A percentile compares a stretch with the other conserved stretches of the same genome.
Conservation (phyloP, 441 rosid species). For the Populus tomentosa region DNA sequence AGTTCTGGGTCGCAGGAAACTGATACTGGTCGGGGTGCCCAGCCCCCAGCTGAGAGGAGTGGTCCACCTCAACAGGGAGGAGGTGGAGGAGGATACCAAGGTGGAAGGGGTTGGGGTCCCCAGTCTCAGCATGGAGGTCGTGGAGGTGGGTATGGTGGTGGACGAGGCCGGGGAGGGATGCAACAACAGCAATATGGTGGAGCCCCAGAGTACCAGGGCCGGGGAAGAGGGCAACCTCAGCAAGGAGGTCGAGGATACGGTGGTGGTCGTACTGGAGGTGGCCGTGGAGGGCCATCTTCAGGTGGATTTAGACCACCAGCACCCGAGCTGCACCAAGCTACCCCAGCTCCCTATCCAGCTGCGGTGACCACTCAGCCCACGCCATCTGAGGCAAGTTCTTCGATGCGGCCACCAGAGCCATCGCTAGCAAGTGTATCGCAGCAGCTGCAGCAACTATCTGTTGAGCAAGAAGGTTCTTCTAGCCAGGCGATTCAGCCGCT, state of each 20-base stretch:
- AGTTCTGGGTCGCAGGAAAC: constrained; percentile 11
- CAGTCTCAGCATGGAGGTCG: constrained; percentile 36
- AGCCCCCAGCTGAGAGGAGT: constrained; percentile 19
- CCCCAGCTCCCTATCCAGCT: constrained; percentile 53
- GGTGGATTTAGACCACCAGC: constrained; percentile 51
- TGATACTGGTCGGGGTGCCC: constrained; percentile 16
- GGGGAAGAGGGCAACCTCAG: constrained; percentile 70
- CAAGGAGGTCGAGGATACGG: constrained; percentile 58
- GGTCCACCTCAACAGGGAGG: constrained; percentile 22
- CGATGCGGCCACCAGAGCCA: constrained; percentile 41
- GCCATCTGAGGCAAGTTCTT: constrained; percentile 55
- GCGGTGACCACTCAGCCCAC: constrained; percentile 49
- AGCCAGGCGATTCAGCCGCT: constrained; percentile 52
- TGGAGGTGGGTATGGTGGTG: constrained; percentile 44
- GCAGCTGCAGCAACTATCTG: constrained; percentile 49
- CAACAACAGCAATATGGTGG: constrained; percentile 62
- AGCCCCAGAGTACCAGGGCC: constrained; percentile 54
- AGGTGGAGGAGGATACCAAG: constrained; percentile 22
- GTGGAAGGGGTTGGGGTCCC: constrained; percentile 27
- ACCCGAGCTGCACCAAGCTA: constrained; percentile 99
- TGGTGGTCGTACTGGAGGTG: constrained; percentile 36
- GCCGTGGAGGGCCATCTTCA: constrained; percentile 50
- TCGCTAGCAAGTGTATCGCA: constrained; percentile 22
- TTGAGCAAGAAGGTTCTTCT: constrained; percentile 45
- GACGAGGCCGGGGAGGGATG: constrained; percentile 57